Evolutionary conservation across 352 stramenopile species (phyloP).

Genomic region (Phytopythium boreale): DNA sequence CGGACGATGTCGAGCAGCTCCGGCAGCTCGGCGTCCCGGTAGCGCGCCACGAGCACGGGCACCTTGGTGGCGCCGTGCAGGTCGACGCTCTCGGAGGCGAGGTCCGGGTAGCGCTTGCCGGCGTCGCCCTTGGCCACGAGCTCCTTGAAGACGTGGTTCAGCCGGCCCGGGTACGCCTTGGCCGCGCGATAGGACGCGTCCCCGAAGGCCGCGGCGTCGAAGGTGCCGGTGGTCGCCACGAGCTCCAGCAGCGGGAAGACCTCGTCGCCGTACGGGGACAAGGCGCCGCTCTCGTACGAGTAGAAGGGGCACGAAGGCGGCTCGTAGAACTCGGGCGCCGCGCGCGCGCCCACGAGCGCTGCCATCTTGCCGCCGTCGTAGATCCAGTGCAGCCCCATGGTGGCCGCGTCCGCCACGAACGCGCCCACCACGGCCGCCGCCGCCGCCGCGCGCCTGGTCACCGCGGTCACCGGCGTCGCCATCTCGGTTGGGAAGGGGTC

Average conservation of each 20-base stretch:
- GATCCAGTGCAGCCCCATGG: conserved; percentile 77
- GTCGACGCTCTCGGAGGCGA: conserved; percentile 53
- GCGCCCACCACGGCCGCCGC: conserved; percentile 41
- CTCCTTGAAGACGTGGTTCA: conserved; percentile 70
- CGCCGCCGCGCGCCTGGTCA: conserved; percentile 17
- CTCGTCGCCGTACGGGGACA: conserved; percentile 67
- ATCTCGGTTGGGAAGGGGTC: not conserved
- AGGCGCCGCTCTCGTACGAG: conserved; percentile 41
- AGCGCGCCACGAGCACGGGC: conserved; percentile 51
- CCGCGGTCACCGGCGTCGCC: not conserved
- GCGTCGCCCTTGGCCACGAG: conserved; percentile 64
- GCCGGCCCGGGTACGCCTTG: conserved; percentile 51
- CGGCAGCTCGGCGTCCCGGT: conserved; percentile 28
- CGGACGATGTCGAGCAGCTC: conserved; percentile 43
- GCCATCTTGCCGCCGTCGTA: conserved; percentile 55
- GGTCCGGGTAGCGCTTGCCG: conserved; percentile 46
- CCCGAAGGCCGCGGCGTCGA: conserved; percentile 42
- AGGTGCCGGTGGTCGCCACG: conserved; percentile 37
- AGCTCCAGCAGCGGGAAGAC: conserved; percentile 58
- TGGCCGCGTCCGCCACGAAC: conserved; percentile 63
- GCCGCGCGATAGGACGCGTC: conserved; percentile 45
- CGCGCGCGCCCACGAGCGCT: conserved; percentile 23
- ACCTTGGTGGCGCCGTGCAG: conserved; percentile 59
- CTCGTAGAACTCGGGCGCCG: conserved; percentile 45
- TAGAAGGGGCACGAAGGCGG: conserved; percentile 67